phyloP scores from a whole-genome alignment of 163 green algal species.

The Prototheca wickerhamii region DNA sequence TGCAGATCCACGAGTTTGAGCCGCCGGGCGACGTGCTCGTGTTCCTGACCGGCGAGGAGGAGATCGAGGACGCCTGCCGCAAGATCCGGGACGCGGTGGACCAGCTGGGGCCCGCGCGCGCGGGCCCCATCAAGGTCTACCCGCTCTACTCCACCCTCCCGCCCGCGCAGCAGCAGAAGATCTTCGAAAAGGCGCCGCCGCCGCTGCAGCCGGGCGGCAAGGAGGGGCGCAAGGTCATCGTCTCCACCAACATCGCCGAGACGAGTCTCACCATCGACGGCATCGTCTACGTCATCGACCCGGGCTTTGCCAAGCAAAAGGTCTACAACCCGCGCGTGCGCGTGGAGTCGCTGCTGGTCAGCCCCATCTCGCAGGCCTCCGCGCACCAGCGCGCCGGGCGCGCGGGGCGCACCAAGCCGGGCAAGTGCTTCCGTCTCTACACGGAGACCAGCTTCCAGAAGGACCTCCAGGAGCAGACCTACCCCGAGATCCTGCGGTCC shows the following conservation, averaged over 20 bases:
- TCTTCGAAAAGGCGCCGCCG: conserved; percentile 84
- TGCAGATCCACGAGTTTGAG: conserved; percentile 93
- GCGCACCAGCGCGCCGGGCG: conserved; percentile 92
- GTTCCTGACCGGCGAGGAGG: conserved; percentile 98
- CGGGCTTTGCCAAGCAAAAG: conserved; percentile 99
- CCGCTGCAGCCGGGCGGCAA: conserved; percentile 48
- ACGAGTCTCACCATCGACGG: conserved; percentile 99
- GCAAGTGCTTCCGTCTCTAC: conserved; percentile 98
- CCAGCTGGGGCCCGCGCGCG: conserved; percentile 21
- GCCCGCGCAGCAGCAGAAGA: conserved; percentile 90
- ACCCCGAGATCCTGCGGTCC: conserved; percentile 96
- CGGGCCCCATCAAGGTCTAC: conserved; percentile 85
- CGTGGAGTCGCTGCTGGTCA: conserved; percentile 96
- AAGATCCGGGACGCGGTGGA: conserved; percentile 21
- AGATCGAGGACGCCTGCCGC: conserved; percentile 92
- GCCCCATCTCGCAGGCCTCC: conserved; percentile 88
- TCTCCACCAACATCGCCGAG: conserved; percentile 99
- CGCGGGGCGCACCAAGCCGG: conserved; percentile 88
- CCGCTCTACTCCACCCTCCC: conserved; percentile 97
- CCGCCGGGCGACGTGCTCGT: conserved; percentile 89
- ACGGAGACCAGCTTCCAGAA: conserved; percentile 89
- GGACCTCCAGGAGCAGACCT: conserved; percentile 98
- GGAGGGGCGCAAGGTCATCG: conserved; percentile 92
- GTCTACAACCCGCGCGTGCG: conserved; percentile 97
- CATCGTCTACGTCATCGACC: conserved; percentile 99